Conservation (phyloP, 352 stramenopile genomes). For the Plasmopara viticola region DNA sequence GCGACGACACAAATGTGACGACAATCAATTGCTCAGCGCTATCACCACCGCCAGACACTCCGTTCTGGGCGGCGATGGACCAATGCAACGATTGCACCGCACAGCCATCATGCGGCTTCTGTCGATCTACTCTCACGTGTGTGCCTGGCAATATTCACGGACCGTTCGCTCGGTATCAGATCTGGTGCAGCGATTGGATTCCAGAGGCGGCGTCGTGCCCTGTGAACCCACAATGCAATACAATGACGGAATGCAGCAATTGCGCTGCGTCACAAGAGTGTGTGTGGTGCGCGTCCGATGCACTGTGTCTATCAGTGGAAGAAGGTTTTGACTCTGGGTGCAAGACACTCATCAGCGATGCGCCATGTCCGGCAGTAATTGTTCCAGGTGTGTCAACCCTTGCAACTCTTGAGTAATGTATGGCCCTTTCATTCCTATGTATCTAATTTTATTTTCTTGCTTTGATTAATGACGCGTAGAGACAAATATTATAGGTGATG, state of each 20-base stretch:
- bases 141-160: conserved; percentile 53
- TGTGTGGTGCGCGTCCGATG: conserved; percentile 87
- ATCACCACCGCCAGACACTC: conserved; percentile 36
- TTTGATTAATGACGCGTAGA: conserved; percentile 27
- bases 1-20: conserved; percentile 12
- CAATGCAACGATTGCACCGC: conserved; percentile 67
- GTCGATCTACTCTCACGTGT: conserved; percentile 88
- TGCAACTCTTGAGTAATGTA: conserved; percentile 1
- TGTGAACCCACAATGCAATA: conserved; percentile 51
- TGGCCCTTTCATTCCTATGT: background rate
- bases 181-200: conserved; percentile 59
- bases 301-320: conserved; percentile 77
- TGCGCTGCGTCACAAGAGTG: conserved; percentile 69
- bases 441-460: conserved; percentile 9
- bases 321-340: conserved; percentile 80
- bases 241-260: conserved; percentile 41
- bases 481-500: conserved; percentile 45
- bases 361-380: conserved; percentile 74
- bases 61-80: conserved; percentile 62
- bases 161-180: conserved; percentile 28
- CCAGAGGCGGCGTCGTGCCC: conserved; percentile 57
- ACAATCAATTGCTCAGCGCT: conserved; percentile 46
- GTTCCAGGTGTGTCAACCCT: conserved; percentile 37
- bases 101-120: conserved; percentile 80
- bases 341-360: conserved; percentile 74